Conservation (phyloP, 331 rosid species). For the Prunus yedoensis region DNA sequence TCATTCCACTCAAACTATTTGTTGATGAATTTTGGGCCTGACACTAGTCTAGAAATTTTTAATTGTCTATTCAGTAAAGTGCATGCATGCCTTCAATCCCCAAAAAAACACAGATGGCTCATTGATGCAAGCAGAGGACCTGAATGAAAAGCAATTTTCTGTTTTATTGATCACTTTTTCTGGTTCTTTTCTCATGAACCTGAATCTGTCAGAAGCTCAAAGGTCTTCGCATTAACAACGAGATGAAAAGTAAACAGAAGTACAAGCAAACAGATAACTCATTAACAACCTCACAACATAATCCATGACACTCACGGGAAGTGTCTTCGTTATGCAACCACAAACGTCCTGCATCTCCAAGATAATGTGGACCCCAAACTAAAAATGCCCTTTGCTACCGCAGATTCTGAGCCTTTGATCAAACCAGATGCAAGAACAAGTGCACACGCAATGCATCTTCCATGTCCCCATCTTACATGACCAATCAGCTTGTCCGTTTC, state of each 20-base stretch:
- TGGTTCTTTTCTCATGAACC: neutral
- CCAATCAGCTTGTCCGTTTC: slow-evolving; percentile 3
- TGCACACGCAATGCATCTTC: slow-evolving; percentile 6
- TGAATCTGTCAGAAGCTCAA: neutral
- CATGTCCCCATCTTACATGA: neutral
- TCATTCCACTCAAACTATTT: neutral
- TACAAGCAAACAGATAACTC: slow-evolving; percentile 9
- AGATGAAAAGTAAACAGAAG: neutral
- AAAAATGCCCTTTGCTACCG: neutral
- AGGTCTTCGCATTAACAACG: neutral
- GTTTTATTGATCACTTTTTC: neutral
- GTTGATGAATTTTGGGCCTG: neutral
- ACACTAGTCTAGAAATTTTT: neutral
- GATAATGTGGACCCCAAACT: slow-evolving; percentile 28
- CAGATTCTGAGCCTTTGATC: slow-evolving; percentile 6
- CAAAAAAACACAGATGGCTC: neutral
- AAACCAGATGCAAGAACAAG: neutral
- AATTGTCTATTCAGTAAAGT: neutral
- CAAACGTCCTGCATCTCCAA: slow-evolving; percentile 25
- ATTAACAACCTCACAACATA: slow-evolving; percentile 5
- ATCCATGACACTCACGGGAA: neutral
- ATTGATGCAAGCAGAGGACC: neutral
- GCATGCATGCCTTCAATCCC: neutral
- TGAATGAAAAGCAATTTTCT: neutral
- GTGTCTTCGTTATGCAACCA: slow-evolving; percentile 11